A percentile compares a stretch with the other conserved stretches of the same genome.
Conservation (phyloP, 1,139 yeast genomes). For the Yamadazyma blattariae region DNA sequence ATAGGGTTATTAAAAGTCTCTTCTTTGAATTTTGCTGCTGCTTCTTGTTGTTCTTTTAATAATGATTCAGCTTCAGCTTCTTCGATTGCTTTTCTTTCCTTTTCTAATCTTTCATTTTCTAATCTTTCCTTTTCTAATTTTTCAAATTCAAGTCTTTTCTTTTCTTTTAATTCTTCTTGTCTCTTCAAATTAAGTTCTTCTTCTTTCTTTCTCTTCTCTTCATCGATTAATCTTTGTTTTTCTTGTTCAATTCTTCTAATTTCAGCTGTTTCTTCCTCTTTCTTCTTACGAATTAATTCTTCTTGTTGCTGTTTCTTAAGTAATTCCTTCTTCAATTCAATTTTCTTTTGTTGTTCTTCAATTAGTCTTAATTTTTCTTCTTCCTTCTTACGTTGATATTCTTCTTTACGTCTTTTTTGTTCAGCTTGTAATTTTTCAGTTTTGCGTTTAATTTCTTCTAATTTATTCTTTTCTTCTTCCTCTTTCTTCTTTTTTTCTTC, state of each 20-base stretch:
- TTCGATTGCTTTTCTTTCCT: constrained; percentile 4
- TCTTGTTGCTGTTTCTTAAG: constrained; percentile 22
- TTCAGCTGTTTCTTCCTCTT: constrained; percentile 42
- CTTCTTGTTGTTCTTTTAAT: constrained; percentile 26
- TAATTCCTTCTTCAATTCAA: constrained; percentile 51
- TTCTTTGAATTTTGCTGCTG: constrained; percentile 10
- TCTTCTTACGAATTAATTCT: constrained; percentile 44
- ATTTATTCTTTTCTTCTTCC: constrained; percentile 45
- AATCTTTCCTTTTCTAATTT: constrained; percentile 32
- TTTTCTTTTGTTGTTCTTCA: constrained; percentile 37
- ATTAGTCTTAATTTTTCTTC: constrained; percentile 50
- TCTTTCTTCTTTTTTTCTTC: constrained; percentile 65
- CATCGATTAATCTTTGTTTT: background rate
- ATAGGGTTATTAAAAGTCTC: constrained; percentile 2
- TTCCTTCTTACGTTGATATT: constrained; percentile 46
- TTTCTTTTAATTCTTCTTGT: constrained; percentile 24
- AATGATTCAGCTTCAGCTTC: constrained; percentile 16
- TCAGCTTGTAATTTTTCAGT: constrained; percentile 43
- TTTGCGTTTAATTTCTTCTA: constrained; percentile 30
- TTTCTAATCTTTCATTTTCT: constrained; percentile 10
- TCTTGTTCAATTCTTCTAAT: constrained; percentile 17
- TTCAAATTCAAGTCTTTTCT: constrained; percentile 18
- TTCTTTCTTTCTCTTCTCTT: constrained; percentile 11
- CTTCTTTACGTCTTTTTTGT: constrained; percentile 47
- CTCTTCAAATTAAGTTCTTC: constrained; percentile 49